Conservation (phyloP, 441 rosid genomes). For the Arabidopsis hybrid region DNA sequence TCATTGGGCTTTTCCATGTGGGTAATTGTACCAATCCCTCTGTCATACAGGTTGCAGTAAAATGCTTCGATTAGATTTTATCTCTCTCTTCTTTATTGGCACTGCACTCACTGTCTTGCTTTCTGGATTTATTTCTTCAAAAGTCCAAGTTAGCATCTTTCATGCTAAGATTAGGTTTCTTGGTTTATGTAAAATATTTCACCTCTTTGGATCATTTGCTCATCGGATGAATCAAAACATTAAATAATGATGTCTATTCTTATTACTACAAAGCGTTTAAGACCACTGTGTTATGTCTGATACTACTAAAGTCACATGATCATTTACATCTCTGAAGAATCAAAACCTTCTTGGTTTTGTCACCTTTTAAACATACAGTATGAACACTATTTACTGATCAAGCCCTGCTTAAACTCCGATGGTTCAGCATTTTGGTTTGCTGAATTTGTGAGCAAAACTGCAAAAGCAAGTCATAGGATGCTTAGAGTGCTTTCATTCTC, state of each 20-base stretch:
- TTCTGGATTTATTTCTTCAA: constrained; percentile 27
- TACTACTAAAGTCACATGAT: constrained; percentile 22
- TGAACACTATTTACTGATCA: constrained; percentile 4
- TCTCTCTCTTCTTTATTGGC: constrained; percentile 27
- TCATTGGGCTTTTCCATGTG: constrained; percentile 24
- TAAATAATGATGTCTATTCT: constrained; percentile 32
- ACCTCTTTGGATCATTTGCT: constrained; percentile 27
- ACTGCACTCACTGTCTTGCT: constrained; percentile 34
- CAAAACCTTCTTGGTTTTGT: constrained; percentile 20
- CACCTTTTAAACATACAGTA: background rate
- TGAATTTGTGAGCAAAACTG: constrained; percentile 20
- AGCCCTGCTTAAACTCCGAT: background rate
- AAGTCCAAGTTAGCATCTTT: constrained; percentile 33
- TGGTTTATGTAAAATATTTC: constrained; percentile 37
- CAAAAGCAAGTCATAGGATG: constrained; percentile 7
- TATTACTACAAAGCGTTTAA: constrained; percentile 27
- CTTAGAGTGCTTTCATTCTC: constrained; percentile 8
- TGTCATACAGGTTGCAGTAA: constrained; percentile 35
- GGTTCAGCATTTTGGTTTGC: constrained; percentile 16
- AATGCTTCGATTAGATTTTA: constrained; percentile 33
- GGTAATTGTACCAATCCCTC: constrained; percentile 8
- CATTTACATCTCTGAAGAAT: constrained; percentile 22
- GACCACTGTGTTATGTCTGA: constrained; percentile 29
- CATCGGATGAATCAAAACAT: constrained; percentile 31
- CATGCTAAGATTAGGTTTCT: constrained; percentile 32